These are phyloP conservation scores for Thalassiosira profunda DNA, from an alignment of 108 stramenopile genomes.

Conservation along the genomic window DNA sequence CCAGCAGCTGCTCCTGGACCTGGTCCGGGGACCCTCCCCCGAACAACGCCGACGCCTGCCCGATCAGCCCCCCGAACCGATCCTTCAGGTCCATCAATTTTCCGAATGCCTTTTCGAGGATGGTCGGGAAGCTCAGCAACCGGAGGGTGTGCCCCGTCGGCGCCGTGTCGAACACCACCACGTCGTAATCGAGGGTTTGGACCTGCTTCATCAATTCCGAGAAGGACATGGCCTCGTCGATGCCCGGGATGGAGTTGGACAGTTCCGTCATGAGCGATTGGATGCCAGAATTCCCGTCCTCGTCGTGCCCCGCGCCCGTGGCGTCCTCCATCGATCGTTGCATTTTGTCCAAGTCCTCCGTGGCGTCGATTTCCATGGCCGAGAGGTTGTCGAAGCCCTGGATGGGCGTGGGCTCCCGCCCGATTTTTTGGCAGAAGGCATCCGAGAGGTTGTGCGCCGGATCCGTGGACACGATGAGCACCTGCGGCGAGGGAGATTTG, in stretches of 20 bases:
- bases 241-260: conserved; percentile 97
- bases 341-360: conserved; percentile 92
- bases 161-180: conserved; percentile 99
- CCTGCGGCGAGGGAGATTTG: conserved; percentile 31
- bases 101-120: conserved; percentile 96
- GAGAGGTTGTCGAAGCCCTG: conserved; percentile 96
- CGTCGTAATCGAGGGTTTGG: conserved; percentile 95
- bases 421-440: conserved; percentile 99
- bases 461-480: conserved; percentile 97
- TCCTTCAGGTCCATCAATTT: conserved; percentile 98
- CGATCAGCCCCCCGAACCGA: conserved; percentile 95
- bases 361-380: conserved; percentile 98
- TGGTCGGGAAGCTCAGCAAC: conserved; percentile 95
- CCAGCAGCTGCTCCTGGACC: conserved; percentile 85
- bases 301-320: conserved; percentile 63
- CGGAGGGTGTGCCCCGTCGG: conserved; percentile 99
- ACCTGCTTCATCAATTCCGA: conserved; percentile 98
- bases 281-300: conserved; percentile 70
- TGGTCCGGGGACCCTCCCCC: conserved; percentile 79
- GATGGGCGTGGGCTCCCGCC: conserved; percentile 96
- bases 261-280: conserved; percentile 93
- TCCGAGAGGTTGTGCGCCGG: conserved; percentile 99
- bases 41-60: conserved; percentile 94
- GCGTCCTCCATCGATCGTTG: conserved; percentile 75
- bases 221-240: conserved; percentile 99